Conservation (phyloP, 441 rosid genomes). For the Dalechampia spathulata region DNA sequence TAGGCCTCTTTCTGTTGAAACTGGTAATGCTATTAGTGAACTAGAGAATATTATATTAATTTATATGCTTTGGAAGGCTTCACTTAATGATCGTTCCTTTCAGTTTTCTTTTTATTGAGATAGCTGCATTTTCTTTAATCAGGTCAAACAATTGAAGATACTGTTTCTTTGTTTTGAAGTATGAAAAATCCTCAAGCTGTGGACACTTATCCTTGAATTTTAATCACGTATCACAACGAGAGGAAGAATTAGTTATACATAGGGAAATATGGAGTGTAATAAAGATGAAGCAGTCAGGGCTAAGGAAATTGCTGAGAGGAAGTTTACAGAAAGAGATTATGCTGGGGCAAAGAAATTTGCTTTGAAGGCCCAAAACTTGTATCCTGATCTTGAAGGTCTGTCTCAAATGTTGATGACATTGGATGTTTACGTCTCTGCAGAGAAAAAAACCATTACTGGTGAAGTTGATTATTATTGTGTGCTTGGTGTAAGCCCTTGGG, state of each 20-base stretch:
- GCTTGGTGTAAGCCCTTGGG: slow-evolving; percentile 58
- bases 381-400: slow-evolving; percentile 73
- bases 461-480: slow-evolving; percentile 80
- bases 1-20: background rate
- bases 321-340: slow-evolving; percentile 57
- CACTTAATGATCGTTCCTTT: slow-evolving; percentile 1
- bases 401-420: slow-evolving; percentile 50
- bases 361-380: slow-evolving; percentile 70
- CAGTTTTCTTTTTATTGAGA: background rate
- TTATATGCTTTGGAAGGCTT: too few relatives aligned
- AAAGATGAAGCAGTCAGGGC: slow-evolving; percentile 91
- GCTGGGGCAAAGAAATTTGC: slow-evolving; percentile 71
- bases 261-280: slow-evolving; percentile 75
- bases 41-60: too few relatives aligned
- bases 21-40: background rate
- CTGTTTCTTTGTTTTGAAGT: slow-evolving; percentile 1
- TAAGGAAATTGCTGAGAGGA: slow-evolving; percentile 81
- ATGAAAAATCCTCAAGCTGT: slow-evolving; percentile 10
- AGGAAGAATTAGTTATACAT: background rate
- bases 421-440: slow-evolving; percentile 66
- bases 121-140: slow-evolving; percentile 11
- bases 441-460: slow-evolving; percentile 44
- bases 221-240: slow-evolving; percentile 6
- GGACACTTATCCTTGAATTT: slow-evolving; percentile 7
- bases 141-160: slow-evolving; percentile 18